Evolutionary conservation across 2,329 filamentous ascomycete species (phyloP).

Genomic region (Cercospora citrullina): DNA sequence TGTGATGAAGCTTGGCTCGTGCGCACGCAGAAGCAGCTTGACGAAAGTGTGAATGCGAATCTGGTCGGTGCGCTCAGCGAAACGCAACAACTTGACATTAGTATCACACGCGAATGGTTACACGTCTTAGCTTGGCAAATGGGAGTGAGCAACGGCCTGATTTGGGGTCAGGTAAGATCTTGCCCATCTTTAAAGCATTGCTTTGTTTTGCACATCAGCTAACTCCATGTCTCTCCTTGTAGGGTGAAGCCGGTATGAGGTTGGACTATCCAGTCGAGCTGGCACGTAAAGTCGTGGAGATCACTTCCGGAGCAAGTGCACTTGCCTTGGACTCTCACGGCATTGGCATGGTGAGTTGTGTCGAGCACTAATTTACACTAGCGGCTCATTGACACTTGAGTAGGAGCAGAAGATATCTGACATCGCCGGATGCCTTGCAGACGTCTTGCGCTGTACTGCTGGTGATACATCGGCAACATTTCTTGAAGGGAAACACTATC

Average conservation of each 20-base stretch:
- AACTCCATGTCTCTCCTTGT: not conserved
- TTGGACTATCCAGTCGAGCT: slow-evolving; percentile 42
- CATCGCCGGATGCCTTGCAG: slow-evolving; percentile 40
- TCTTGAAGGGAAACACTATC: slow-evolving; percentile 38
- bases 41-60: slow-evolving; percentile 34
- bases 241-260: slow-evolving; percentile 38
- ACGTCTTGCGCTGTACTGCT: slow-evolving; percentile 40
- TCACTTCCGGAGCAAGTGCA: slow-evolving; percentile 33
- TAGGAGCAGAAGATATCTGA: slow-evolving; percentile 42
- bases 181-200: not conserved
- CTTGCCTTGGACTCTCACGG: slow-evolving; percentile 39
- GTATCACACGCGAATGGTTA: slow-evolving; percentile 39
- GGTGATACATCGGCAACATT: slow-evolving; percentile 38
- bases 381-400: not conserved
- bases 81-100: slow-evolving; percentile 40
- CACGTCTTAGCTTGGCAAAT: slow-evolving; percentile 43
- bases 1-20: slow-evolving; percentile 40
- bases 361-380: not conserved
- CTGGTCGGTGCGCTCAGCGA: slow-evolving; percentile 35
- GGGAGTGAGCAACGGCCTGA: slow-evolving; percentile 40
- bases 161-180: slow-evolving; percentile 32
- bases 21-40: slow-evolving; percentile 38
- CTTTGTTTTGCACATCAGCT: not conserved
- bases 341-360: slow-evolving; percentile 39
- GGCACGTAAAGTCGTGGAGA: slow-evolving; percentile 38